A percentile compares a stretch with the other conserved stretches of the same genome.
Conservation (phyloP, 2,329 filamentous ascomycete species). For the Blastomyces percursus region DNA sequence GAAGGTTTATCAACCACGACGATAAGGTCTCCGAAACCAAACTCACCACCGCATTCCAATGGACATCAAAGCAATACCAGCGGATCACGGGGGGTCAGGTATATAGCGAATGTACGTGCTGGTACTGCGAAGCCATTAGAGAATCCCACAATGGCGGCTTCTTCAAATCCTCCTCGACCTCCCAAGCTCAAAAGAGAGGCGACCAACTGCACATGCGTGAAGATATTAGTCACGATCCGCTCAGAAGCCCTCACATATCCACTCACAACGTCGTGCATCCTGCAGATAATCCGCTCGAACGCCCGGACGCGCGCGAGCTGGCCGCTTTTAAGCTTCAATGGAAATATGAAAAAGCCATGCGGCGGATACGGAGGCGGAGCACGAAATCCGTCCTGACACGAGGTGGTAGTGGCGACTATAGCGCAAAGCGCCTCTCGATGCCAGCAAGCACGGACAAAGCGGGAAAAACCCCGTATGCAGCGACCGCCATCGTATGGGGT, state of each 20-base stretch:
- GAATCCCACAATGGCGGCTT: slow-evolving; percentile 40
- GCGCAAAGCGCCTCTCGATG: neutral
- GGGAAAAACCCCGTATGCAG: neutral
- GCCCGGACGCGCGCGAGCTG: slow-evolving; percentile 12
- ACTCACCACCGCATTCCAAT: slow-evolving; percentile 56
- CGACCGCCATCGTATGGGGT: slow-evolving; percentile 32
- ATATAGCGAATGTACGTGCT: slow-evolving; percentile 69
- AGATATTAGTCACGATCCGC: slow-evolving; percentile 38
- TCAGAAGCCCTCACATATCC: slow-evolving; percentile 58
- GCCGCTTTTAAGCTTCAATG: neutral
- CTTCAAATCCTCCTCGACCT: slow-evolving; percentile 35
- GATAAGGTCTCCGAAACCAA: slow-evolving; percentile 65
- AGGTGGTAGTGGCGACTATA: neutral
- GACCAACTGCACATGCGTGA: slow-evolving; percentile 35
- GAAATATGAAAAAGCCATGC: slow-evolving; percentile 19
- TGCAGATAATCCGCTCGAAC: slow-evolving; percentile 9
- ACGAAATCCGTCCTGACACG: neutral
- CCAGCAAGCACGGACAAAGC: neutral
- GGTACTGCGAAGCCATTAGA: slow-evolving; percentile 69
- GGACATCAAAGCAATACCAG: slow-evolving; percentile 61
- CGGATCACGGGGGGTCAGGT: slow-evolving; percentile 50
- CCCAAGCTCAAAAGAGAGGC: slow-evolving; percentile 42
- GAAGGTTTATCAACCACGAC: slow-evolving; percentile 64
- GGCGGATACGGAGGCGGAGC: slow-evolving; percentile 22
- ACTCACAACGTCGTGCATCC: slow-evolving; percentile 56